phyloP scores from a whole-genome alignment of 2,329 filamentous ascomycete species.

The Fusarium agapanthi region DNA sequence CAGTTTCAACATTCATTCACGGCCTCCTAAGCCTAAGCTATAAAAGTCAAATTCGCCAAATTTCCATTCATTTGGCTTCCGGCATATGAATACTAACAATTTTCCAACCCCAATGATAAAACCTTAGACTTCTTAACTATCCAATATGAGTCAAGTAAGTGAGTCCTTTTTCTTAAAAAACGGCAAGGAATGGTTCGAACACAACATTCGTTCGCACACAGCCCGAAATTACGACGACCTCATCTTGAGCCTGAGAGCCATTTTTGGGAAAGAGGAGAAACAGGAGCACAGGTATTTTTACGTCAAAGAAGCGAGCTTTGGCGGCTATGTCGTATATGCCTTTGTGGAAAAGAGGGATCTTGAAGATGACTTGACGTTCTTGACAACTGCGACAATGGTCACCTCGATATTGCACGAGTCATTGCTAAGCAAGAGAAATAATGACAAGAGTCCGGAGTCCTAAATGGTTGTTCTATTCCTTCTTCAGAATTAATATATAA shows the following conservation, averaged over 20 bases:
- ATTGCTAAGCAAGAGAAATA: accelerated
- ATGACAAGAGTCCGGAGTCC: accelerated
- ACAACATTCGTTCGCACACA: accelerated
- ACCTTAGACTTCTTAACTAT: too few relatives aligned
- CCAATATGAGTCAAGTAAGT: background rate
- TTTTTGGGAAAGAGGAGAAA: too few relatives aligned
- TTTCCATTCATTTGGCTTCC: background rate
- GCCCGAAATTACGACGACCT: background rate
- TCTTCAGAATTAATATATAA: accelerated
- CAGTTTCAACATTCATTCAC: background rate
- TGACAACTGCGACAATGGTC: background rate
- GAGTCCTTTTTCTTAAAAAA: background rate
- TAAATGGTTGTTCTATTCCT: accelerated
- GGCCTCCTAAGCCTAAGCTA: accelerated
- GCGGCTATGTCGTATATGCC: accelerated
- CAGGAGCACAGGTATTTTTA: background rate
- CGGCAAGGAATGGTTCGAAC: too few relatives aligned
- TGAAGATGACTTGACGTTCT: background rate
- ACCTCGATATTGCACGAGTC: background rate
- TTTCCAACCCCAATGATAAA: background rate
- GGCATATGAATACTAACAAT: background rate
- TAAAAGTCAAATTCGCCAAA: background rate
- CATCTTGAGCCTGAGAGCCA: background rate
- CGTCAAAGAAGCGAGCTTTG: accelerated
- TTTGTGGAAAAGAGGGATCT: background rate